Evolutionary conservation across 371 early-diverging fungal genomes (phyloP).

Genomic region (Choanephora cucurbitarum): DNA sequence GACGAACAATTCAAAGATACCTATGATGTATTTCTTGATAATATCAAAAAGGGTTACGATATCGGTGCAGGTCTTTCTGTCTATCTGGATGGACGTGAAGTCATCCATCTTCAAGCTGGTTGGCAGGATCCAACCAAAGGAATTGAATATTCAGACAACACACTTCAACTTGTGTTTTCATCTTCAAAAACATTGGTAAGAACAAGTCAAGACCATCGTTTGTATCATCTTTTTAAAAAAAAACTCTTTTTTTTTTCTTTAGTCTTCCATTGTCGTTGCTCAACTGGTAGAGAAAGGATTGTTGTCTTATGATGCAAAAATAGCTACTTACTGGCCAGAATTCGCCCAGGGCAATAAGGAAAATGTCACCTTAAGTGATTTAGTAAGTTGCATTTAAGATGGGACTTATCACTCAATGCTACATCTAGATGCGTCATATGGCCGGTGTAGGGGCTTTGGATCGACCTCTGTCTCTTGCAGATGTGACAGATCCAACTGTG

Average conservation of each 20-base stretch:
- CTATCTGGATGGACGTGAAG: constrained; percentile 57
- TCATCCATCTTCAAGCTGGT: constrained; percentile 69
- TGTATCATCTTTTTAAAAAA: no score
- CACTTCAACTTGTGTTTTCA: constrained; percentile 71
- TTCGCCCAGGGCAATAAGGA: constrained; percentile 76
- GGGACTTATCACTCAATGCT: no score
- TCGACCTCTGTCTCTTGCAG: constrained; percentile 35
- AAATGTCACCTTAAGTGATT: constrained; percentile 62
- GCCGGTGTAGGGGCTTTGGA: constrained; percentile 66
- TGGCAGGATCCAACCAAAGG: constrained; percentile 49
- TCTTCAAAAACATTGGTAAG: constrained; percentile 62
- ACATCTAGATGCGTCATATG: constrained; percentile 66
- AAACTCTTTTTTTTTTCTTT: no score
- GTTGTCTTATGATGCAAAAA: constrained; percentile 54
- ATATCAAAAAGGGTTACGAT: constrained; percentile 41
- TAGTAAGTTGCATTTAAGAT: constrained; percentile 34
- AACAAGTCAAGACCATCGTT: not conserved
- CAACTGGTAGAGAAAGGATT: constrained; percentile 62
- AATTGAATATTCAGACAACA: constrained; percentile 50
- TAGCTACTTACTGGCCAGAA: constrained; percentile 76
- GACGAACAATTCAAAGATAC: constrained; percentile 35
- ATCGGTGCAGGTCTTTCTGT: constrained; percentile 57
- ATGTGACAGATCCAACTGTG: constrained; percentile 30
- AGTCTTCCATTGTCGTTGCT: constrained; percentile 58
- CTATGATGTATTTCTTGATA: constrained; percentile 31